Percentiles rank a stretch among this genome's conserved stretches.
These are phyloP conservation scores for Handroanthus guayacan DNA, from an alignment of 257 asterid species.

Conservation along the genomic window DNA sequence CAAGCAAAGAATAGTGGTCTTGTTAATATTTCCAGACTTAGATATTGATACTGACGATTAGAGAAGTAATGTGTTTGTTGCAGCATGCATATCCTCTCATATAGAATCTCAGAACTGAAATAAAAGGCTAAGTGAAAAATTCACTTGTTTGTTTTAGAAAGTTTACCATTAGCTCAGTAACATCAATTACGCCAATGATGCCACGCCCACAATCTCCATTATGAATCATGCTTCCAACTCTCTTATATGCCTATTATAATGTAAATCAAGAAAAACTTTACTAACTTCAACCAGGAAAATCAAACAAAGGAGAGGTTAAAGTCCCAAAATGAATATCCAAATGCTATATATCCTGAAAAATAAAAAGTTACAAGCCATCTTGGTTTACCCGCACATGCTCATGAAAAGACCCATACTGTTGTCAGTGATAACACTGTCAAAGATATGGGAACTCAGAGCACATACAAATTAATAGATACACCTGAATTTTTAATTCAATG, in stretches of 20 bases:
- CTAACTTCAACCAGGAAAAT: slow-evolving; percentile 24
- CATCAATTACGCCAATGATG: slow-evolving; percentile 84
- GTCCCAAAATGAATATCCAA: slow-evolving; percentile 7
- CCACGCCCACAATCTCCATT: slow-evolving; percentile 83
- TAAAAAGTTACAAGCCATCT: neutral
- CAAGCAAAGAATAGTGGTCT: neutral
- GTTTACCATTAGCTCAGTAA: slow-evolving; percentile 66
- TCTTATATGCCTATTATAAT: slow-evolving; percentile 70
- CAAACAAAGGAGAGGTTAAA: slow-evolving; percentile 12
- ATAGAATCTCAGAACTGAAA: neutral
- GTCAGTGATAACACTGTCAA: slow-evolving; percentile 2
- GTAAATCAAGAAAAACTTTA: slow-evolving; percentile 25
- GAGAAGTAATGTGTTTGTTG: neutral
- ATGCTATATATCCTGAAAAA: neutral
- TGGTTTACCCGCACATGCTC: neutral
- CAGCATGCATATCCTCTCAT: slow-evolving; percentile 20
- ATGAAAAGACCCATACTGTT: neutral
- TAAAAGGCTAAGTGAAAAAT: slow-evolving; percentile 13
- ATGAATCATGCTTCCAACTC: slow-evolving; percentile 89
- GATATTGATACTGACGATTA: slow-evolving; percentile 4
- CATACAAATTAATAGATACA: neutral
- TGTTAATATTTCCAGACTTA: slow-evolving; percentile 12
- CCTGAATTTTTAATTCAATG: neutral
- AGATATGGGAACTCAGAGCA: neutral
- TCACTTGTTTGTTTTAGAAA: slow-evolving; percentile 10